Evolutionary conservation across 2,329 filamentous ascomycete genomes (phyloP).

Genomic region (Monosporascus sp.): DNA sequence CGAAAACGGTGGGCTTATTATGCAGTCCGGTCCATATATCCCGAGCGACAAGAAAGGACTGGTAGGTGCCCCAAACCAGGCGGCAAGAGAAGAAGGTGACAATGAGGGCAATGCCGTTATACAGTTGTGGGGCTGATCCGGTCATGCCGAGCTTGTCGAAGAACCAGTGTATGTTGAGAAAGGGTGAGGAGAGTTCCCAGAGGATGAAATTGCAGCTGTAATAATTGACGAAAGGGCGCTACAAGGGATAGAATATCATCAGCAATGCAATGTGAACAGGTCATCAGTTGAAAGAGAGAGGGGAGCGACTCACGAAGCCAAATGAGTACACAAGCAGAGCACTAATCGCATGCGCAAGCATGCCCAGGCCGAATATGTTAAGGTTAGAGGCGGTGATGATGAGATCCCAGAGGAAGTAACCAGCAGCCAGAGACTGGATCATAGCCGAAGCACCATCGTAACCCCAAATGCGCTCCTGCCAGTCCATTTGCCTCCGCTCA

Average conservation of each 20-base stretch:
- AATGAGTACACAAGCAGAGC: slow-evolving; percentile 70
- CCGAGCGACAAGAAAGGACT: slow-evolving; percentile 62
- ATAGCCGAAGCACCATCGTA: slow-evolving; percentile 68
- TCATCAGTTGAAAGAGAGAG: slow-evolving; percentile 2
- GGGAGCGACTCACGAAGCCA: slow-evolving; percentile 62
- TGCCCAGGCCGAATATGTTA: slow-evolving; percentile 67
- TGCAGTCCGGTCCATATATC: slow-evolving; percentile 61
- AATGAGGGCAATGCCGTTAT: slow-evolving; percentile 71
- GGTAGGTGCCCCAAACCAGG: slow-evolving; percentile 71
- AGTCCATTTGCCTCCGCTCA: slow-evolving; percentile 61
- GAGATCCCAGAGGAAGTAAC: slow-evolving; percentile 83
- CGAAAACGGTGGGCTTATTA: slow-evolving; percentile 29
- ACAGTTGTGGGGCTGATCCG: slow-evolving; percentile 65
- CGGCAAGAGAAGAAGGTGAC: slow-evolving; percentile 71
- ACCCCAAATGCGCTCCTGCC: slow-evolving; percentile 67
- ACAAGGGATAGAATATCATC: slow-evolving; percentile 1
- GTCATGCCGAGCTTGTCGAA: slow-evolving; percentile 82
- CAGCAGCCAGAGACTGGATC: slow-evolving; percentile 69
- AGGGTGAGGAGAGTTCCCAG: slow-evolving; percentile 80
- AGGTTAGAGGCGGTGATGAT: slow-evolving; percentile 63
- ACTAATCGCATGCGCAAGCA: slow-evolving; percentile 70
- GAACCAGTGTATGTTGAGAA: slow-evolving; percentile 89
- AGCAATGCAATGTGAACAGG: not conserved
- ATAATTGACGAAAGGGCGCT: slow-evolving; percentile 82
- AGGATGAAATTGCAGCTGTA: slow-evolving; percentile 78